Conservation (phyloP, 768 basidiomycete species). For the Amanita exitialis region DNA sequence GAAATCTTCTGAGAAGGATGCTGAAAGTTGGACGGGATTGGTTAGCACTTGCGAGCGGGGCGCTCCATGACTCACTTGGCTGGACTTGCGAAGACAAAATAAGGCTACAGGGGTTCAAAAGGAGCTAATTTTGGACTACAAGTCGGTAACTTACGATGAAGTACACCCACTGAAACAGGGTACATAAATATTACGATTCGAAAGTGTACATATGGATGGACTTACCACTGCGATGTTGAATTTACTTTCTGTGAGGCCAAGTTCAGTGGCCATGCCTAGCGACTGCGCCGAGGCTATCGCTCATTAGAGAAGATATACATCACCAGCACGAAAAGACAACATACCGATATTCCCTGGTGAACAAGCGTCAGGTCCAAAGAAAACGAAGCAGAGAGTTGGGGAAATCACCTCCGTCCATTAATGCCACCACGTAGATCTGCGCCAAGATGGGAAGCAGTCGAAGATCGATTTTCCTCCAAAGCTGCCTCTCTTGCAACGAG, state of each 20-base stretch:
- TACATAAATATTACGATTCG: neutral
- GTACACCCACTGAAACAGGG: neutral
- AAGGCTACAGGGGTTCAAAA: neutral
- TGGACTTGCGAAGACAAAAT: neutral
- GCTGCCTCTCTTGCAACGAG: neutral
- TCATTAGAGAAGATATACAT: neutral
- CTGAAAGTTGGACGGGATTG: neutral
- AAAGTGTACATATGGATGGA: neutral
- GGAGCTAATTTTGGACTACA: neutral
- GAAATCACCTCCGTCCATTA: neutral
- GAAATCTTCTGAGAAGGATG: neutral
- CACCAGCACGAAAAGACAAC: neutral
- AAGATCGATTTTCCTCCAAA: neutral
- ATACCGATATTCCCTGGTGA: neutral
- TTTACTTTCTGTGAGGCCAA: neutral
- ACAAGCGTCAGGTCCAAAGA: neutral
- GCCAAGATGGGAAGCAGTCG: neutral
- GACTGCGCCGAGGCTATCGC: neutral
- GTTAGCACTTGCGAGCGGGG: neutral
- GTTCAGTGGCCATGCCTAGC: neutral
- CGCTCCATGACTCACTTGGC: neutral
- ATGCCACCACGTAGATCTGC: neutral
- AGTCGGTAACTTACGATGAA: neutral
- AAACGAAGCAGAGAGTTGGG: too few species aligned
- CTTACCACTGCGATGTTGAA: neutral